Conservation (phyloP, 2,329 filamentous ascomycete species). For the Lecanoromycetidae sp. region DNA sequence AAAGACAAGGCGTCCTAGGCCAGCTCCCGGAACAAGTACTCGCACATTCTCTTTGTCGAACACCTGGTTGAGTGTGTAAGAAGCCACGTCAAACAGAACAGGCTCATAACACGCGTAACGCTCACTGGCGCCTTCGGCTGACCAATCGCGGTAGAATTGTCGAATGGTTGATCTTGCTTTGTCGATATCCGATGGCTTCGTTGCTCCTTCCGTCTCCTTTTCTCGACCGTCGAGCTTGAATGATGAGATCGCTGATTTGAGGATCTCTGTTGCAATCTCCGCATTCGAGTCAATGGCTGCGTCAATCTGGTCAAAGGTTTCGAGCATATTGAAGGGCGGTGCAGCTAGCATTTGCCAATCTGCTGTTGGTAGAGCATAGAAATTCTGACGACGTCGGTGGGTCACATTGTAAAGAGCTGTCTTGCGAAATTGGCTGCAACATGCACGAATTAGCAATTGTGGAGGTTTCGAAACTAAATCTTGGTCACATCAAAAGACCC, state of each 20-base stretch:
- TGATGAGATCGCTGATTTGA: conserved; percentile 53
- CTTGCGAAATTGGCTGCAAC: conserved; percentile 64
- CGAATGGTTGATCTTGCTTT: conserved; percentile 87
- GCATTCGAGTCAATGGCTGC: conserved; percentile 83
- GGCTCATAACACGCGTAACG: conserved; percentile 65
- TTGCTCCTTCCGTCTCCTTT: conserved; percentile 27
- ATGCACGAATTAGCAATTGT: neutral
- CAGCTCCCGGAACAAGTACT: conserved; percentile 53
- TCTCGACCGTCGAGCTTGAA: conserved; percentile 45
- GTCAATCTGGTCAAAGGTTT: conserved; percentile 67
- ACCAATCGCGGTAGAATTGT: conserved; percentile 95
- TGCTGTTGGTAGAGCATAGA: conserved; percentile 74
- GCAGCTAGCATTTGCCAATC: conserved; percentile 75
- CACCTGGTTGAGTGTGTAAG: no score
- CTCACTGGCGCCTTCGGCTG: conserved; percentile 60
- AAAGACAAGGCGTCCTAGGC: conserved; percentile 77
- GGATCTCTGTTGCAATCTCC: conserved; percentile 65
- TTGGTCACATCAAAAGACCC: neutral
- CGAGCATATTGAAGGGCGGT: conserved; percentile 70
- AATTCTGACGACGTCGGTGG: conserved; percentile 77
- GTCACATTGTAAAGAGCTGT: conserved; percentile 82
- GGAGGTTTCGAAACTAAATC: neutral
- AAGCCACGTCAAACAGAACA: conserved; percentile 55
- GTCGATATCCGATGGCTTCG: conserved; percentile 65
- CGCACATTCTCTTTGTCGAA: conserved; percentile 36